A percentile compares a stretch with the other conserved stretches of the same genome.
Conservation (phyloP, 2,329 filamentous ascomycete species). For the Grosmannia penicillata region DNA sequence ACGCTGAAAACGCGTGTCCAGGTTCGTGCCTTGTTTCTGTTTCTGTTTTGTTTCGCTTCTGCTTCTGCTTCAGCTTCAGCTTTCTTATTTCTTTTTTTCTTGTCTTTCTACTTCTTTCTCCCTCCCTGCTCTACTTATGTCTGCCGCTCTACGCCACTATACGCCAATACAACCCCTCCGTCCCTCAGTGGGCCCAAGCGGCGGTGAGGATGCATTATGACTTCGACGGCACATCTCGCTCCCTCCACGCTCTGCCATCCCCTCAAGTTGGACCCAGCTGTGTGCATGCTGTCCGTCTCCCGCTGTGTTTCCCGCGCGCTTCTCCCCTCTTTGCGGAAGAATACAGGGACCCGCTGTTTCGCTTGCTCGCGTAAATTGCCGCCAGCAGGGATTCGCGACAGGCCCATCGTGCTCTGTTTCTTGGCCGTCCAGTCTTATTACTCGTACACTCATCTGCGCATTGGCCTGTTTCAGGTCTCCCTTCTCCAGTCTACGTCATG, state of each 20-base stretch:
- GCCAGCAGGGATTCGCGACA: not conserved
- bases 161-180: too few species aligned
- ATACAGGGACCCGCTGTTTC: not conserved
- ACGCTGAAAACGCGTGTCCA: conserved; percentile 93
- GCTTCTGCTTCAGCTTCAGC: too few species aligned
- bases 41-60: conserved; percentile 5
- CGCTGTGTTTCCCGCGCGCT: not conserved
- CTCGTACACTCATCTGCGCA: not conserved
- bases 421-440: not conserved
- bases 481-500: too few species aligned
- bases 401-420: not conserved
- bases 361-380: not conserved
- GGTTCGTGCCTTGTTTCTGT: conserved; percentile 34
- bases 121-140: too few species aligned
- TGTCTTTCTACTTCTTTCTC: too few species aligned
- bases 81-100: not conserved
- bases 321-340: too few species aligned
- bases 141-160: too few species aligned
- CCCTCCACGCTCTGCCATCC: too few species aligned
- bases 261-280: too few species aligned
- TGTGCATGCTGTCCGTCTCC: not conserved
- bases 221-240: too few species aligned
- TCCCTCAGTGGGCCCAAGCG: not conserved
- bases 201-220: conserved; percentile 1
- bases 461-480: conserved; percentile 6